Base-by-base conservation (phyloP, 768 basidiomycete species). In the Hericium rajendrae region DNA sequence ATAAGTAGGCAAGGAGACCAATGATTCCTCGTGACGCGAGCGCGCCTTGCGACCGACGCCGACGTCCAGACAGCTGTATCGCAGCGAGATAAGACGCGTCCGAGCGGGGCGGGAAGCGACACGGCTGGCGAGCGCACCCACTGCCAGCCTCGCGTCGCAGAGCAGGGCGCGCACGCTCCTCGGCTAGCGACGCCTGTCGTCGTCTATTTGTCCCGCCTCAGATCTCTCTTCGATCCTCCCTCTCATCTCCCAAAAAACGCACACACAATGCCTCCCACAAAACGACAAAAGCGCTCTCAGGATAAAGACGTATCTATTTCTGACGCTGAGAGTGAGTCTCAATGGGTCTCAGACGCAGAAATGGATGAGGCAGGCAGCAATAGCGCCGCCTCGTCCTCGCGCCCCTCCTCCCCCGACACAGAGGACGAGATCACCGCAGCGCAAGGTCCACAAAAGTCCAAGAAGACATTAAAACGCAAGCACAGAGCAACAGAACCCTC, bases 391-490 rank as follows among this genome's bases (percentile, higher is more conserved):
- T 60, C 59, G 18, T 59, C 39, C 13, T 58, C 61, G 15, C 57
- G 56, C 11, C 53, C 37, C 28, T 63, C 63, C 38, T 65, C 64
- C 18, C 67, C 68, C 18, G 77, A 84, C 63, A 84, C 82, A 18
- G 83, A 81, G 9, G 84, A 86, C 62, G 85, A 89, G 66, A 81
- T 88, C 51, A 76, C 76, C 15, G 72, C 71, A 3, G 67, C 79
- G 53, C 79, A 81, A 63, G 71, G 68, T 48, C 67, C 71, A n/a
- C 24, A 24, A 66, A 91, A 91, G 69, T 91, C 90, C 15, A 83
- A 79, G 57, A 85, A 90, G 69, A 93, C 90, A 0, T 71, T 80
- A 54, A 93, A 93, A 70, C 80, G 91, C 64, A 93, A 91, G 76
- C 78, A 86, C 37, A 76, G 91, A 57, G 91, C 91, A 22, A 88